phyloP scores from a whole-genome alignment of 805 yeast species.

The Komagataella pseudopastoris region DNA sequence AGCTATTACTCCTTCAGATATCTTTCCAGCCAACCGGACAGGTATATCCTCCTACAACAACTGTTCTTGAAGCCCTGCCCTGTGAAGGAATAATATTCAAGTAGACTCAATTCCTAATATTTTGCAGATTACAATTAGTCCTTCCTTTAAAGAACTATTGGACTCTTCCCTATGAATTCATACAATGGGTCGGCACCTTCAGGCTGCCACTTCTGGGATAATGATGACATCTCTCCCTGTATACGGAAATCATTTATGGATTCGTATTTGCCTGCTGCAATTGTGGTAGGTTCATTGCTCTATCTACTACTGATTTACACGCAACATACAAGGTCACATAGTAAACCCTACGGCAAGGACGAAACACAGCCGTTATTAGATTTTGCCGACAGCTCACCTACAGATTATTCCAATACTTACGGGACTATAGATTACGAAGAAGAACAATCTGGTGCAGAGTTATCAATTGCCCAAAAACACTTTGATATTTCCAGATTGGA shows the following conservation, averaged over 20 bases:
- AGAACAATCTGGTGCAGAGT: neutral
- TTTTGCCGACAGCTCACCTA: neutral
- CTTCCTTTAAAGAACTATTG: neutral
- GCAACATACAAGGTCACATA: neutral
- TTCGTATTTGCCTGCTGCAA: conserved; percentile 4
- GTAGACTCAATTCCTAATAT: neutral
- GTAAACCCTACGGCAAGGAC: neutral
- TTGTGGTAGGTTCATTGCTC: conserved; percentile 3
- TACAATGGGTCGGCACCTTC: neutral
- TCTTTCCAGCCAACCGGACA: neutral
- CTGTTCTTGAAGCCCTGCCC: neutral
- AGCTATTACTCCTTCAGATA: neutral
- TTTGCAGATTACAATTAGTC: neutral
- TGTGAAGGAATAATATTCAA: neutral
- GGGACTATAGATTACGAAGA: neutral
- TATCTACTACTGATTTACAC: neutral
- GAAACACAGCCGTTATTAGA: conserved; percentile 4
- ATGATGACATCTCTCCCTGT: conserved; percentile 1
- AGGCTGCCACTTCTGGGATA: conserved; percentile 2
- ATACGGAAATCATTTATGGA: neutral
- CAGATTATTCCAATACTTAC: neutral
- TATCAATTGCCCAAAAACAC: conserved; percentile 37
- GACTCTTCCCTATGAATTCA: neutral
- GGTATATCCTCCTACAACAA: neutral
- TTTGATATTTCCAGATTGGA: conserved; percentile 47